Evolutionary conservation across 2,329 filamentous ascomycete species (phyloP).

Genomic region (Tolypocladium inflatum): DNA sequence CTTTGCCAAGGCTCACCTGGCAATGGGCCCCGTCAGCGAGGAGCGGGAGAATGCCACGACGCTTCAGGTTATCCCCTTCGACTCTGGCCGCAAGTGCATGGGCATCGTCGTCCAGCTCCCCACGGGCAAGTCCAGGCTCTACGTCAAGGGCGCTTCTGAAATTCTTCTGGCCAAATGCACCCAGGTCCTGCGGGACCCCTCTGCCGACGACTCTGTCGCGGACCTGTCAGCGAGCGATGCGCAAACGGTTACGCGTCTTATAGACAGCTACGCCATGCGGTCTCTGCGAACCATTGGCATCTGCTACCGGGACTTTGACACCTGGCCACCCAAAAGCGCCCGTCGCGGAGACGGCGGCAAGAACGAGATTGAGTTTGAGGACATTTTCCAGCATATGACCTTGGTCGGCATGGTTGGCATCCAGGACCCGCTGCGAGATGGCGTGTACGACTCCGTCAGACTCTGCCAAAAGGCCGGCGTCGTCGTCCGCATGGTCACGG

Average conservation of each 20-base stretch:
- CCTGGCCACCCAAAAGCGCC: slow-evolving; percentile 66
- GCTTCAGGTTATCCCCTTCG: slow-evolving; percentile 64
- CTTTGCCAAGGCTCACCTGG: slow-evolving; percentile 56
- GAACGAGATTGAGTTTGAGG: slow-evolving; percentile 54
- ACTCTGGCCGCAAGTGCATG: slow-evolving; percentile 68
- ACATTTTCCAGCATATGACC: slow-evolving; percentile 57
- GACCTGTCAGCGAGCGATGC: slow-evolving; percentile 43
- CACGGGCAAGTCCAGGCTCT: slow-evolving; percentile 43
- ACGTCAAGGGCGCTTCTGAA: slow-evolving; percentile 56
- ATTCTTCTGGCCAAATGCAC: slow-evolving; percentile 51
- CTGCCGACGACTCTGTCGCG: slow-evolving; percentile 29
- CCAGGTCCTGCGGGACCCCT: slow-evolving; percentile 39
- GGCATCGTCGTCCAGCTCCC: slow-evolving; percentile 45
- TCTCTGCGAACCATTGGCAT: slow-evolving; percentile 81
- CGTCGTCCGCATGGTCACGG: slow-evolving; percentile 76
- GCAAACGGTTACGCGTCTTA: slow-evolving; percentile 52
- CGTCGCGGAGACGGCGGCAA: slow-evolving; percentile 44
- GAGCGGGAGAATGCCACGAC: slow-evolving; percentile 51
- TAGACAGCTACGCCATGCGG: slow-evolving; percentile 67
- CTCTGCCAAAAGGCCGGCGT: slow-evolving; percentile 70
- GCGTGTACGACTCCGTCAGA: slow-evolving; percentile 63
- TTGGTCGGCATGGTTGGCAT: slow-evolving; percentile 68
- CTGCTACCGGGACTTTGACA: slow-evolving; percentile 73
- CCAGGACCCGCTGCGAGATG: slow-evolving; percentile 68
- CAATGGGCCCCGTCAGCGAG: slow-evolving; percentile 55